Percentiles rank a stretch among this genome's conserved stretches.
These are phyloP conservation scores for Yamadazyma paraphyllophila DNA, from an alignment of 805 yeast genomes.

Conservation along the genomic window DNA sequence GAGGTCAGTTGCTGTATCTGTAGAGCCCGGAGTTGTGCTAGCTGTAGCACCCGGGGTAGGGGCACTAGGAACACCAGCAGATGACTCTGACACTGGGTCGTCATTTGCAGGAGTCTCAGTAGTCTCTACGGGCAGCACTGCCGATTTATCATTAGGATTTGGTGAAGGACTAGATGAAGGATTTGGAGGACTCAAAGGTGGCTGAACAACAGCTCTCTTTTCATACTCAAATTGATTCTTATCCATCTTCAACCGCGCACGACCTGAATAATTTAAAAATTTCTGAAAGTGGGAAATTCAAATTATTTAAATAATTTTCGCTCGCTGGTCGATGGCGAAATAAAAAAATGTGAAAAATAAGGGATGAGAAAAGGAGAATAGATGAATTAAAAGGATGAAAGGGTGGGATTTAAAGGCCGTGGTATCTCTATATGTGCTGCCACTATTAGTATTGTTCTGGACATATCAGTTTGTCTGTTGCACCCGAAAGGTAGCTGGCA, in stretches of 20 bases:
- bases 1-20: neutral
- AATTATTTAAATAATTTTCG: conserved; percentile 14
- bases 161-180: conserved; percentile 47
- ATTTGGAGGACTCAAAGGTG: conserved; percentile 29
- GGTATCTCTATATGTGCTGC: too few species aligned
- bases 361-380: neutral
- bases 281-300: conserved; percentile 11
- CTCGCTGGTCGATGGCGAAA: conserved; percentile 7
- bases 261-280: conserved; percentile 7
- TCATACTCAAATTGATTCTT: conserved; percentile 7
- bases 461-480: too few species aligned
- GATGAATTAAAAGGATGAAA: neutral
- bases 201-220: conserved; percentile 4
- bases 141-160: conserved; percentile 23
- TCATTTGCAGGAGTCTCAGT: neutral
- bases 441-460: too few species aligned
- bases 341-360: conserved; percentile 2
- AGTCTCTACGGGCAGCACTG: conserved; percentile 1
- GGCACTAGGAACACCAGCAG: neutral
- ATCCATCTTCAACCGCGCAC: conserved; percentile 10
- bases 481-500: too few species aligned
- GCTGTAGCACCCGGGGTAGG: conserved; percentile 1
- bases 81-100: neutral
- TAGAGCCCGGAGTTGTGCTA: neutral
- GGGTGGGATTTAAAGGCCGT: too few species aligned